Conservation (phyloP, 2,329 filamentous ascomycete genomes). For the Lecanicillium sp. region DNA sequence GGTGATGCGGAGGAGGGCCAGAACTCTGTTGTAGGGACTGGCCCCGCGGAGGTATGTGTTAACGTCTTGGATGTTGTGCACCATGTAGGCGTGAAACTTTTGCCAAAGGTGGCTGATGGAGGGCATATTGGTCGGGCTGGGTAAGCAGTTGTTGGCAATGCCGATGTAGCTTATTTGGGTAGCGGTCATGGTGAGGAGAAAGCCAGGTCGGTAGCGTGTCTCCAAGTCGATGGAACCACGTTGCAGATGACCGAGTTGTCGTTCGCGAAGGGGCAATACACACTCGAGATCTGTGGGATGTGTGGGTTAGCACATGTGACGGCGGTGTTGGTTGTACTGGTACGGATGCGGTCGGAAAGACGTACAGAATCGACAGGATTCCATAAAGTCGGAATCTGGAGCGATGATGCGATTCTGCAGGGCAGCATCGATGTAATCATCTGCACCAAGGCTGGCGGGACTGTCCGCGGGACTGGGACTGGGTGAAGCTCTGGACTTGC, state of each 20-base stretch:
- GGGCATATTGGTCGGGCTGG: neutral
- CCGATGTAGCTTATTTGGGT: neutral
- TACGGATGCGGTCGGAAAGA: neutral
- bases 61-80: neutral
- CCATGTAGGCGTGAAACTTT: neutral
- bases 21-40: neutral
- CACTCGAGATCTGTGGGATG: neutral
- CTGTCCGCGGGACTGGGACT: too few relatives aligned
- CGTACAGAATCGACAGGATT: slow-evolving; percentile 3
- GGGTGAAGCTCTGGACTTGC: too few relatives aligned
- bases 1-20: slow-evolving; percentile 3
- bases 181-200: slow-evolving; percentile 3
- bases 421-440: neutral
- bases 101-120: neutral
- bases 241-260: neutral
- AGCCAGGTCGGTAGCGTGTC: slow-evolving; percentile 3
- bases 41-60: neutral
- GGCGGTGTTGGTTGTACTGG: neutral
- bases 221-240: neutral
- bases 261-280: neutral
- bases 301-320: too few relatives aligned
- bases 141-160: neutral
- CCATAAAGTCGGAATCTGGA: slow-evolving; percentile 4
- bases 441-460: too few relatives aligned
- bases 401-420: neutral